phyloP scores from a whole-genome alignment of 768 basidiomycete genomes.

The Suillus sp. region DNA sequence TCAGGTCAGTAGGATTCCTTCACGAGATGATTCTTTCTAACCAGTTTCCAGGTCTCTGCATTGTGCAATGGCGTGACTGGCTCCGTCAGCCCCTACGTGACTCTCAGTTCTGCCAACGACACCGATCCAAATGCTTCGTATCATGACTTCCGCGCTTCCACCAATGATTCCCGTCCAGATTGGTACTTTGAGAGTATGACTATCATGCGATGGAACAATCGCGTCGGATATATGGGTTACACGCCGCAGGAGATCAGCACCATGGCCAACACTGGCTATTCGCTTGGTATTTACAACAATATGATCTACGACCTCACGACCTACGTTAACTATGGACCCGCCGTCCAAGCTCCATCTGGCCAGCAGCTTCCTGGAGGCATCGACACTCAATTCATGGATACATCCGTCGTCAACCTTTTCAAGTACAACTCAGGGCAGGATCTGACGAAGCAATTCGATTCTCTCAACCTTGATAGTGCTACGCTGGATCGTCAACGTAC shows the following conservation, averaged over 20 bases:
- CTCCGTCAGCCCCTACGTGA: slow-evolving; percentile 81
- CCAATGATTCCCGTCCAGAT: slow-evolving; percentile 90
- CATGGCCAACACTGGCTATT: slow-evolving; percentile 61
- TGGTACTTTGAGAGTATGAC: slow-evolving; percentile 99
- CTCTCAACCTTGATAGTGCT: slow-evolving; percentile 58
- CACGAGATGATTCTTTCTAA: background rate
- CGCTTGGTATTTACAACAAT: slow-evolving; percentile 85
- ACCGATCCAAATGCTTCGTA: slow-evolving; percentile 78
- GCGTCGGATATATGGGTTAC: slow-evolving; percentile 87
- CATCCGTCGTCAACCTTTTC: slow-evolving; percentile 74
- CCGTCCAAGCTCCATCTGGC: slow-evolving; percentile 49
- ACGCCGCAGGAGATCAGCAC: slow-evolving; percentile 74
- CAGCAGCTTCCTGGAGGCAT: slow-evolving; percentile 43
- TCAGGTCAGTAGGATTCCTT: slow-evolving; percentile 55
- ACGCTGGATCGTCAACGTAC: slow-evolving; percentile 74
- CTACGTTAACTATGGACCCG: slow-evolving; percentile 75
- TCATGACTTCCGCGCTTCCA: slow-evolving; percentile 93
- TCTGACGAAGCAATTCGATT: slow-evolving; percentile 74
- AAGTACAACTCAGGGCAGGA: slow-evolving; percentile 72
- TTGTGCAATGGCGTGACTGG: slow-evolving; percentile 88
- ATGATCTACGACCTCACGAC: slow-evolving; percentile 85
- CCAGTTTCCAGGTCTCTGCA: slow-evolving; percentile 68
- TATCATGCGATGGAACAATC: slow-evolving; percentile 84
- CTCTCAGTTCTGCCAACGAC: slow-evolving; percentile 74
- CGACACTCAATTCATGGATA: slow-evolving; percentile 71